Base-by-base conservation (phyloP, 768 basidiomycete species). In the Chalciporus chontae region DNA sequence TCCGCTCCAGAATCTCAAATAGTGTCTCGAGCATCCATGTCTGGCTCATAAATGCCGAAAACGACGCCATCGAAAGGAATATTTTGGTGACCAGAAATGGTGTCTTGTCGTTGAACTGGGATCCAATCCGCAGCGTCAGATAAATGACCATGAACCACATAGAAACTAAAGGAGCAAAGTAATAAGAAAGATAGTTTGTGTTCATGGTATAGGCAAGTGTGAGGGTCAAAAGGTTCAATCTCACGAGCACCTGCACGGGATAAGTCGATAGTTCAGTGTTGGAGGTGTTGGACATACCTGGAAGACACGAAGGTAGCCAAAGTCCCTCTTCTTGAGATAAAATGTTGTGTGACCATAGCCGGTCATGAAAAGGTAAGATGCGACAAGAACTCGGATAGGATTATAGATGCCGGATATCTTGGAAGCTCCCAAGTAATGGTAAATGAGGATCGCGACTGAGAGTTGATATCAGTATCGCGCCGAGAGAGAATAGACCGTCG, bases 331-430 rank as follows among this genome's bases (percentile, higher is more conserved):
- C 66, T 87, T 89, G 57, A 94, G 72, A 69, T 94, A 95, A 67
- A 84, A 96, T 40, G 79, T 87, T 9, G 87, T 87, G 62, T 93
- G 90, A 15, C 90, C 87, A 72, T 93, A 96, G 39, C 93, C 93
- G 19, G 89, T 89, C 91, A 94, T 91, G 70, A 93, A 94, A 15
- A 94, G 75, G 65, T 93, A 94, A 2, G 89, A 78, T 13, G 93
- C 90, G 18, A 96, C 93, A 27, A 94, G 74, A 23, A 90, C 85
- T 43, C 93, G 84, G 39, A 94, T 83, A 34, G 88, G 87, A 62
- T 95, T 94, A 71, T 95, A 95, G 50, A 95, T 91, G n/a, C 90
- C 90, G 9, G 87, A 86, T 50, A 93, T 77, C 68, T 88, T 88
- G 21, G 91, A 93, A n/a, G 86, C 93, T 18, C 89, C 89, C 37